Evolutionary conservation across 2,329 filamentous ascomycete species (phyloP).

Genomic region (Ascochyta fabae): DNA sequence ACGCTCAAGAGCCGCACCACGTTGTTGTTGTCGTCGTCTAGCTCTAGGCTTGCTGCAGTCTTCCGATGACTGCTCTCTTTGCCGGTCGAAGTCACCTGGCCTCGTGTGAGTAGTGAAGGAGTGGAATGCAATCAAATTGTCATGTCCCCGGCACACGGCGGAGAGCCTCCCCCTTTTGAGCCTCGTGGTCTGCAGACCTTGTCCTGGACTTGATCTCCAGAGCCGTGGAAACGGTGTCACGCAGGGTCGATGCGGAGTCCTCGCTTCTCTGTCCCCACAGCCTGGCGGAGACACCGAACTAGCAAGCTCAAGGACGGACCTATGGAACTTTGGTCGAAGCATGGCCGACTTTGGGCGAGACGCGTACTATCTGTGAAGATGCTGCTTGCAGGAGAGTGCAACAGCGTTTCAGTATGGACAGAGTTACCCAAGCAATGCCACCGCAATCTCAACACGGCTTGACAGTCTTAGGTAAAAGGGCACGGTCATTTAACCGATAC

Average conservation of each 20-base stretch:
- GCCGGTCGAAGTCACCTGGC: neutral
- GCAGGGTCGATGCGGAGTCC: constrained; percentile 33
- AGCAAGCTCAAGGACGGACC: constrained; percentile 1
- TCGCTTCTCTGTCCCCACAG: constrained; percentile 18
- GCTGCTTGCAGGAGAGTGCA: neutral
- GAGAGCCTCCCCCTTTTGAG: neutral
- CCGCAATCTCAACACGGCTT: constrained; percentile 17
- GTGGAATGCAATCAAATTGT: neutral
- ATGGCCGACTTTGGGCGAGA: constrained; percentile 11
- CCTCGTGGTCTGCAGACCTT: constrained; percentile 4
- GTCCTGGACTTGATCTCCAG: constrained; percentile 11
- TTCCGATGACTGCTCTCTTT: neutral
- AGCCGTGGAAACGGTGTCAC: constrained; percentile 11
- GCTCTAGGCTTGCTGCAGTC: neutral
- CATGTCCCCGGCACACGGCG: constrained; percentile 1
- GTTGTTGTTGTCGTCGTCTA: neutral
- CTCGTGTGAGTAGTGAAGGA: neutral
- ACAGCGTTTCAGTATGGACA: too few relatives aligned
- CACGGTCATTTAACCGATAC: constrained; percentile 11
- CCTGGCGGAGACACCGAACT: constrained; percentile 1
- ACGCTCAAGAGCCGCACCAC: neutral
- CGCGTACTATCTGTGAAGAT: neutral
- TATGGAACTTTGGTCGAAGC: constrained; percentile 4
- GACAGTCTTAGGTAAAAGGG: constrained; percentile 3
- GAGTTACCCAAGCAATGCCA: constrained; percentile 17